Percentiles rank a stretch among this genome's conserved stretches.
phyloP scores from a whole-genome alignment of 73 alveolate genomes.

The Paramecium primaurelia region DNA sequence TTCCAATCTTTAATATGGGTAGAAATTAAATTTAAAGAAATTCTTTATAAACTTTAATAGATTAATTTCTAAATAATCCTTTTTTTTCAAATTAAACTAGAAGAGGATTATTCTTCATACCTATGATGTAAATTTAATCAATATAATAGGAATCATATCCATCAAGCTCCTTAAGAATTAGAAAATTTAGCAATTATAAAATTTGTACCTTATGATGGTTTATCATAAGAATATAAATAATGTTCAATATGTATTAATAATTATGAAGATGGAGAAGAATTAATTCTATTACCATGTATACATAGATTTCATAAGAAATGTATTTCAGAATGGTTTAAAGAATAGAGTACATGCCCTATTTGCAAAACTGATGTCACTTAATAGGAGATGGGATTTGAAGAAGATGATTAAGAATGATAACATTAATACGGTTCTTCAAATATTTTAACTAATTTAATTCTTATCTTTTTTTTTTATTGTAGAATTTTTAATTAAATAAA shows the following conservation, averaged over 20 bases:
- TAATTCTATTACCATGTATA: neutral
- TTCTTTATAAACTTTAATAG: neutral
- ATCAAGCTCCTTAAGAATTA: neutral
- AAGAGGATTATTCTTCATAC: neutral
- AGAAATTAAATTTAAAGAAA: neutral
- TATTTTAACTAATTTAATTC: neutral
- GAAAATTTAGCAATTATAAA: neutral
- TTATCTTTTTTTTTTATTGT: no score
- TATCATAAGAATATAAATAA: neutral
- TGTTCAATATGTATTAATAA: neutral
- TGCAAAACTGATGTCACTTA: neutral
- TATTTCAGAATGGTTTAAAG: neutral
- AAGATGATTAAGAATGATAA: neutral
- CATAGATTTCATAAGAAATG: slow-evolving; percentile 20
- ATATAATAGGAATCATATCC: neutral
- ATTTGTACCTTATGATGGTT: neutral
- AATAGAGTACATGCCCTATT: neutral
- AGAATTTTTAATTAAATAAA: no score
- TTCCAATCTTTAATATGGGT: neutral
- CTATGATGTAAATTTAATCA: neutral
- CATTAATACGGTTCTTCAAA: neutral
- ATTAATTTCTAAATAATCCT: neutral
- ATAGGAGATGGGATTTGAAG: neutral
- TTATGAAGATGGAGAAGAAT: neutral
- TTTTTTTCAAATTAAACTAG: neutral